These are phyloP conservation scores for Candida boidinii DNA, from an alignment of 805 yeast species.

Conservation along the genomic window DNA sequence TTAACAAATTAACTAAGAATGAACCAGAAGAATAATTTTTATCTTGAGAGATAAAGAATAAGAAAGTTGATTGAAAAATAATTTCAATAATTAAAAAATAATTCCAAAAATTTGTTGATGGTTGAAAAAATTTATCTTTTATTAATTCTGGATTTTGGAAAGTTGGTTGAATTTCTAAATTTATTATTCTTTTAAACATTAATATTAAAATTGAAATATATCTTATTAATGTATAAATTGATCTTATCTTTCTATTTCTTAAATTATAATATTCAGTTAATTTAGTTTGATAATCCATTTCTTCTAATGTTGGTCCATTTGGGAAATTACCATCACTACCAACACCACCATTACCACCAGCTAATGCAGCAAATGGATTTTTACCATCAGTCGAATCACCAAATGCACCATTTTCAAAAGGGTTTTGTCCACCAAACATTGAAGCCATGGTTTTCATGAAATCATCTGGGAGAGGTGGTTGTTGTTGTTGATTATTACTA, in stretches of 20 bases:
- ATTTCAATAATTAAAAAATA: slow-evolving; percentile 16
- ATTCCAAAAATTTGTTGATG: slow-evolving; percentile 13
- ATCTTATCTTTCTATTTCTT: slow-evolving; percentile 7
- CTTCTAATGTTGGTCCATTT: slow-evolving; percentile 5
- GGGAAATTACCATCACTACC: slow-evolving; percentile 1
- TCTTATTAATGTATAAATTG: slow-evolving; percentile 11
- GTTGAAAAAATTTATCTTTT: slow-evolving; percentile 3
- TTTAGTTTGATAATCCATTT: slow-evolving; percentile 9
- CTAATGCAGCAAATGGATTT: background rate
- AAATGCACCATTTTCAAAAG: slow-evolving; percentile 1
- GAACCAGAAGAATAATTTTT: slow-evolving; percentile 4
- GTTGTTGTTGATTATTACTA: slow-evolving; percentile 1
- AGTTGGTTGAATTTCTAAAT: slow-evolving; percentile 4
- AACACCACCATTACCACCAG: background rate
- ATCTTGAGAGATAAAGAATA: slow-evolving; percentile 8
- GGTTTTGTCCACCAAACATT: slow-evolving; percentile 8
- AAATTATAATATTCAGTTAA: slow-evolving; percentile 7
- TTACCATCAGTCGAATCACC: slow-evolving; percentile 1
- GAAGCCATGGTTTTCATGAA: slow-evolving; percentile 22
- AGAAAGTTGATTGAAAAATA: slow-evolving; percentile 5
- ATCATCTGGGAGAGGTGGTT: slow-evolving; percentile 16
- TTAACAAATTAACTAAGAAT: slow-evolving; percentile 9
- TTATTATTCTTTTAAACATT: slow-evolving; percentile 4
- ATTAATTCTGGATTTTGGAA: slow-evolving; percentile 7
- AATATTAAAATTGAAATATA: slow-evolving; percentile 7